These are phyloP conservation scores for Kokia cookei DNA, from an alignment of 441 rosid species.

Conservation along the genomic window DNA sequence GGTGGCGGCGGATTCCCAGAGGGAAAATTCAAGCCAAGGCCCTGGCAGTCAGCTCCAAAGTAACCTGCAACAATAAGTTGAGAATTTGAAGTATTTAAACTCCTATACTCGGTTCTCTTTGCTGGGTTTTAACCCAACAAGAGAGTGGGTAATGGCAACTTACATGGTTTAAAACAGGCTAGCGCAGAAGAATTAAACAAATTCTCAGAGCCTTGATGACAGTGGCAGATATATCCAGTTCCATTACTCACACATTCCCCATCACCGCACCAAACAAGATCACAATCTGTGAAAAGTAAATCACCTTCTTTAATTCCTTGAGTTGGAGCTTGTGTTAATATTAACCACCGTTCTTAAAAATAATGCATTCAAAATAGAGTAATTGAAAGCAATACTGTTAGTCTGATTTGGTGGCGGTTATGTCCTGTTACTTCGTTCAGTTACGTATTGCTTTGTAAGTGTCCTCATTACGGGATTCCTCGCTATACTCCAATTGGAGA, in stretches of 20 bases:
- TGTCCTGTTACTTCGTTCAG: too few species aligned
- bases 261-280: slow-evolving; percentile 36
- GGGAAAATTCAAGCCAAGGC: not conserved
- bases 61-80: not conserved
- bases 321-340: too few species aligned
- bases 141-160: not conserved
- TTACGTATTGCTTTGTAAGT: too few species aligned
- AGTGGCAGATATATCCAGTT: slow-evolving; percentile 27
- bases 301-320: too few species aligned
- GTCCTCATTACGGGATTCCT: too few species aligned
- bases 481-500: too few species aligned
- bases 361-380: too few species aligned
- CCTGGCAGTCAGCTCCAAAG: not conserved
- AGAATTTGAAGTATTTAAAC: not conserved
- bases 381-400: not conserved
- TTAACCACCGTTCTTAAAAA: too few species aligned
- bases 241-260: slow-evolving; percentile 35
- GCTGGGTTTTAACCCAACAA: not conserved
- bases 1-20: not conserved
- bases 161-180: slow-evolving; percentile 31
- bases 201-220: slow-evolving; percentile 30
- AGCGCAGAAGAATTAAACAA: slow-evolving; percentile 9
- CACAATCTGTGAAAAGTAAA: slow-evolving; percentile 26
- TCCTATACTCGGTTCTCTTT: not conserved
- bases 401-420: slow-evolving; percentile 9